A percentile compares a stretch with the other conserved stretches of the same genome.
phyloP scores from a whole-genome alignment of 768 basidiomycete species.

The Lyophyllum decastes region DNA sequence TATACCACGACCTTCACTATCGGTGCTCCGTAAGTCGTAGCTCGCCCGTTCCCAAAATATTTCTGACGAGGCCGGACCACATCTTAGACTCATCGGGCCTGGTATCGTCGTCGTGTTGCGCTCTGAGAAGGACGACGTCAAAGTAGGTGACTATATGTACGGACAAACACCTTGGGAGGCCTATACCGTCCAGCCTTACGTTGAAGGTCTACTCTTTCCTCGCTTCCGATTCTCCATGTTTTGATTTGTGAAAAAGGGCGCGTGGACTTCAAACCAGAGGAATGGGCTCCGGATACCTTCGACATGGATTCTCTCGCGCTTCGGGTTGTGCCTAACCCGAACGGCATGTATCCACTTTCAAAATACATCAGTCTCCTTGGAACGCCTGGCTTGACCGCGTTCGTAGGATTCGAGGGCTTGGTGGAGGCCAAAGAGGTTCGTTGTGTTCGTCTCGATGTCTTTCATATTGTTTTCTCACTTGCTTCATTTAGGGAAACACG shows the following conservation, averaged over 20 bases:
- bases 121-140: conserved; percentile 28
- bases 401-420: conserved; percentile 29
- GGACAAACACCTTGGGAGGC: conserved; percentile 23
- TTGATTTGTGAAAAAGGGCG: conserved; percentile 16
- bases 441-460: not conserved
- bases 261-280: conserved; percentile 5
- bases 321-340: conserved; percentile 10
- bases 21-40: conserved; percentile 11
- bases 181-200: conserved; percentile 12
- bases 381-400: conserved; percentile 31
- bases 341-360: conserved; percentile 1
- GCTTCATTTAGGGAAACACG: conserved; percentile 20
- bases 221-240: not conserved
- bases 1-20: conserved; percentile 10
- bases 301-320: conserved; percentile 18
- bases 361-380: conserved; percentile 8
- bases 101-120: conserved; percentile 38
- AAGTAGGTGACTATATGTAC: conserved; percentile 33
- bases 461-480: not conserved
- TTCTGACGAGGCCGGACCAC: not conserved
- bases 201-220: conserved; percentile 1
- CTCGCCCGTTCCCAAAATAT: not conserved
- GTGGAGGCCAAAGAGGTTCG: conserved; percentile 32
- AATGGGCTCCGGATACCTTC: conserved; percentile 15
- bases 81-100: conserved; percentile 24